Base-by-base conservation (phyloP, 1,139 yeast species). In the Pichia sp. region DNA sequence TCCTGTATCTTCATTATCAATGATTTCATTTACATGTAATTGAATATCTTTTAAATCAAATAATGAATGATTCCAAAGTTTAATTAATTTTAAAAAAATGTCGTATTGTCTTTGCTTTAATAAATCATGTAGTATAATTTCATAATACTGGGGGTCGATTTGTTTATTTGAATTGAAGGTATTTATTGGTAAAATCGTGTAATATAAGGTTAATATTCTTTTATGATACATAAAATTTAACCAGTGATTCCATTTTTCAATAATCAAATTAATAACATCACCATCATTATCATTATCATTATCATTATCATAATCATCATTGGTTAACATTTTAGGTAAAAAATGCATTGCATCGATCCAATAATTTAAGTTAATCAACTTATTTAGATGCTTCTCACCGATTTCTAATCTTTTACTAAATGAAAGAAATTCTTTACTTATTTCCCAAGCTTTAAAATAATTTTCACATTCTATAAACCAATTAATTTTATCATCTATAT, bases 381-480 rank as follows among this genome's bases (percentile, higher is more conserved):
- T 9, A 6, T 39, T 39, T 13, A 39, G 8, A 14, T 39, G 14
- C 6, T 39, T 39, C 25, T 39, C 42, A 25, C 42, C 42, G 14
- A 39, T 39, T 14, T 39, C 78, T 67, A 87, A 83, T 48, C 74
- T 73, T 5, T 81, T 65, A 1, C 96, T 98, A 48, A 81, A 73
- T 39, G 75, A 72, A 33, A 85, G 67, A 47, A 93, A 84, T 70
- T 53, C 87, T 46, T 74, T 78, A 53, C 95, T 78, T 58, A 88
- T 80, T 46, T 76, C 77, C 95, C 96, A 90, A 0, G 96, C 96
- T 46, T 83, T 83, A 30, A 73, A 70, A 59, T 70, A 87, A 53
- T 72, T 67, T 3, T 75, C 75, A 41, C 73, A 78, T 1, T 79
- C 80, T 16, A 81, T 55, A 54, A 75, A 84, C 97, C 98, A 93